Base-by-base conservation (phyloP, 1,284 basidiomycete genomes). In the Ceratobasidium papillatum region DNA sequence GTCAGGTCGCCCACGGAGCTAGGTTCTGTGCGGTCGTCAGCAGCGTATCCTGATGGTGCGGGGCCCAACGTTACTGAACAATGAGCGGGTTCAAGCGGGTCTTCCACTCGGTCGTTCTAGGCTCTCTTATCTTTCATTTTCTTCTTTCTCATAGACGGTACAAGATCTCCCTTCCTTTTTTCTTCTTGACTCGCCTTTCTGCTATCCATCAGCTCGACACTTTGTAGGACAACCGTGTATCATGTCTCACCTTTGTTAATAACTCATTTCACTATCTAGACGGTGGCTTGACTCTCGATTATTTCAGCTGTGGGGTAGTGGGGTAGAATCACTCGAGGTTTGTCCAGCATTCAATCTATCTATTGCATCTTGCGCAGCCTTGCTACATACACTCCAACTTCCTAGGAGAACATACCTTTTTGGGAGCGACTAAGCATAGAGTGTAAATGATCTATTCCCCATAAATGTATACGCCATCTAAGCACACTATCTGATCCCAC, bases 1-100 rank as follows among this genome's bases (percentile, higher is more conserved):
- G 58, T 72, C 68, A 61, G 51, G 34, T 72, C 68, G 14, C 68
- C 68, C 30, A 72, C 68, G 36, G 68, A 72, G 68, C 68, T 72
- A 56, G 68, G 68, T 30, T 72, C 68, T 27, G 68, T 72, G 41
- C 38, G 68, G 56, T 72, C 68, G 9, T 72, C 66, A 27, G 66
- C 38, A 22, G 52, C 54, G 36, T 56, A 56, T 22, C 52, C 66
- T 19, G 52, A 69, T n/a, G 54, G 66, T 36, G 52, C 32, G 58
- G 68, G 56, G 43, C 68, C 68, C 5, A 38, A 14, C 17, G 17
- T 38, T n/a, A 54, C 49, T 34, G 58, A 61, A 41, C 68, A 61
- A 72, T 61, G 43, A 72, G 32, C 52, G 9, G 25, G 47, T 32
- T 27, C 32, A 8, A 22, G 30, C 22, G n/a, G 49, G 65, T 25